These are phyloP conservation scores for Phytophthora citrophthora DNA, from an alignment of 352 stramenopile species.

Conservation along the genomic window DNA sequence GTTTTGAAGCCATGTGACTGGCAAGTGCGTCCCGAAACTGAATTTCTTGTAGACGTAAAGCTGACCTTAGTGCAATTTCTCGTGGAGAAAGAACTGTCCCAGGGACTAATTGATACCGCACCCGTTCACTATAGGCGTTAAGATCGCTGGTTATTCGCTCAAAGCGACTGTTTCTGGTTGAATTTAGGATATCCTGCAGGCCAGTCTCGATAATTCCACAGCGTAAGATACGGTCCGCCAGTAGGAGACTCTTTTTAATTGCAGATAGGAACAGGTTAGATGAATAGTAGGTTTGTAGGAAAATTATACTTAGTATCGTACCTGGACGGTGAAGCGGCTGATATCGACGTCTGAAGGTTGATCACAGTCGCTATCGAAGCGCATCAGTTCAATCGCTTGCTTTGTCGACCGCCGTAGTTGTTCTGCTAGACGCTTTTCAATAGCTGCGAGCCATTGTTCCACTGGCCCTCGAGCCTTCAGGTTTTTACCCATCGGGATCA, in stretches of 20 bases:
- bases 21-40: constrained; percentile 58
- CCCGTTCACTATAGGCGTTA: constrained; percentile 2
- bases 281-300: background rate
- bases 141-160: constrained; percentile 12
- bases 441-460: constrained; percentile 67
- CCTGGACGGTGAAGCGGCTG: constrained; percentile 38
- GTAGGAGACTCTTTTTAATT: constrained; percentile 38
- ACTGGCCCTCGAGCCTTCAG: constrained; percentile 71
- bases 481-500: constrained; percentile 73
- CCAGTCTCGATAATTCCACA: constrained; percentile 49
- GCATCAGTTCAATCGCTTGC: constrained; percentile 40
- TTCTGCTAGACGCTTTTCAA: constrained; percentile 67
- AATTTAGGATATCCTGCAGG: background rate
- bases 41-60: constrained; percentile 58
- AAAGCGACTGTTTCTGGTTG: background rate
- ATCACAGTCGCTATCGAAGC: constrained; percentile 5
- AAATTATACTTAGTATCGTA: background rate
- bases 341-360: constrained; percentile 5
- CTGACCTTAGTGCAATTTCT: constrained; percentile 26
- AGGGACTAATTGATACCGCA: constrained; percentile 7
- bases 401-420: constrained; percentile 63
- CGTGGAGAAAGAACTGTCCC: constrained; percentile 4
- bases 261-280: background rate
- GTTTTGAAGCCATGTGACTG: constrained; percentile 20
- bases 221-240: constrained; percentile 57